phyloP scores from a whole-genome alignment of 139 green algal genomes.

The Chlorella sorokiniana region DNA sequence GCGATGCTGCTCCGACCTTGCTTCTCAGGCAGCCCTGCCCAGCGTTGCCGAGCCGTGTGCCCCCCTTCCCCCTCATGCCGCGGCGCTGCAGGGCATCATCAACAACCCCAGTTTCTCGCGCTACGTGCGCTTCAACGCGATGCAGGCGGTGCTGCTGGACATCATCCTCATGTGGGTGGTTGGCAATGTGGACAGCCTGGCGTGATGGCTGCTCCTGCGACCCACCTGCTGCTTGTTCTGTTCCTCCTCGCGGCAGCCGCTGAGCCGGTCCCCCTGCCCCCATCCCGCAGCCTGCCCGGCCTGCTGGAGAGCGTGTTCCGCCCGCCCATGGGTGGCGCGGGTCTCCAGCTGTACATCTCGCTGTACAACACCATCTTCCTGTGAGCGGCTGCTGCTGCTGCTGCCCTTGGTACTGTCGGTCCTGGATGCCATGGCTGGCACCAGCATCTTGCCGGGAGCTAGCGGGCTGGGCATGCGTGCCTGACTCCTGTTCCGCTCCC shows the following conservation, averaged over 20 bases:
- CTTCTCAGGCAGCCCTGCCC: too few species aligned
- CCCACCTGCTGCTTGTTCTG: not conserved
- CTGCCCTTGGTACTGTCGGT: not conserved
- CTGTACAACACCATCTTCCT: conserved; percentile 85
- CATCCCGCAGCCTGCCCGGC: conserved; percentile 48
- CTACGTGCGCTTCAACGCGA: conserved; percentile 81
- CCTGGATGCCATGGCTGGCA: not conserved
- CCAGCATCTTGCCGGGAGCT: not conserved
- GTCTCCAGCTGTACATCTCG: conserved; percentile 71
- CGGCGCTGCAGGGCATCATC: conserved; percentile 7
- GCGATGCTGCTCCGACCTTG: too few species aligned
- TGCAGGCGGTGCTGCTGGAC: conserved; percentile 87
- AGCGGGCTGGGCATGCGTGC: too few species aligned
- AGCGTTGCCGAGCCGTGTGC: not conserved
- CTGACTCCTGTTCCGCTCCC: too few species aligned
- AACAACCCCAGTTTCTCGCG: conserved; percentile 45
- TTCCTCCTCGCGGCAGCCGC: not conserved
- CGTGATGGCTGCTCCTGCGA: too few species aligned
- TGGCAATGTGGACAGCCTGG: not conserved
- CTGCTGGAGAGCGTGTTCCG: conserved; percentile 59
- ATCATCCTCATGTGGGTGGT: conserved; percentile 79
- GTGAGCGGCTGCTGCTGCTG: not conserved
- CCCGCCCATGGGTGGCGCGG: conserved; percentile 51
- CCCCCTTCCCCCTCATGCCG: not conserved
- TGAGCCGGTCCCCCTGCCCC: not conserved